A percentile compares a stretch with the other conserved stretches of the same genome.
Evolutionary conservation across 1,284 basidiomycete genomes (phyloP).

Genomic region (Fomes fomentarius): DNA sequence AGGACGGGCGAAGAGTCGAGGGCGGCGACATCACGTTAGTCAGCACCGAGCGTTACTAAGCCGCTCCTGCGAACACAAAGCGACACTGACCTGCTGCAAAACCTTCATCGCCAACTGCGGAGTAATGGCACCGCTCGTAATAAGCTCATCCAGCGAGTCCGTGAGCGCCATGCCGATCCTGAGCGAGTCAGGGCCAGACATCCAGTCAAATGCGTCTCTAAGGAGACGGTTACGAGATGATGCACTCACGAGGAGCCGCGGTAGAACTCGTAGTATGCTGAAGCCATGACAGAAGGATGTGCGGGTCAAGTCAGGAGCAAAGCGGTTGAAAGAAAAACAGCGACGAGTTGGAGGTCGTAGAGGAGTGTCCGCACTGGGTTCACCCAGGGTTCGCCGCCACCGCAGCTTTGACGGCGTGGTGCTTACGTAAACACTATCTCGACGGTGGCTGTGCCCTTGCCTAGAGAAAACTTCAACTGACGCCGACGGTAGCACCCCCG

Average conservation of each 20-base stretch:
- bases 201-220: constrained; percentile 17
- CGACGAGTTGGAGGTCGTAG: no score
- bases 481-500: no score
- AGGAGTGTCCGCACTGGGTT: no score
- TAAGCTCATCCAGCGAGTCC: constrained; percentile 98
- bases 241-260: constrained; percentile 82
- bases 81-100: constrained; percentile 72
- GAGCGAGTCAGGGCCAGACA: background rate
- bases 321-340: no score
- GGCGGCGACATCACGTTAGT: constrained; percentile 4
- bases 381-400: no score
- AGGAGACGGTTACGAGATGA: constrained; percentile 7
- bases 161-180: constrained; percentile 98
- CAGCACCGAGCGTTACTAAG: constrained; percentile 3
- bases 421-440: no score
- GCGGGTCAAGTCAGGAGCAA: background rate
- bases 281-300: constrained; percentile 51
- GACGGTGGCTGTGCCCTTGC: no score
- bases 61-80: background rate
- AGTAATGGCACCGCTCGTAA: constrained; percentile 95
- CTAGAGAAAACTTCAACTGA: no score
- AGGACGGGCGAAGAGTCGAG: background rate
- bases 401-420: no score
- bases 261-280: constrained; percentile 92
- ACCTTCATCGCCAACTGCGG: constrained; percentile 98